Percentiles rank a stretch among this genome's conserved stretches.
Evolutionary conservation across 1,139 yeast species (phyloP).

Genomic region (Arxiozyma telluris): DNA sequence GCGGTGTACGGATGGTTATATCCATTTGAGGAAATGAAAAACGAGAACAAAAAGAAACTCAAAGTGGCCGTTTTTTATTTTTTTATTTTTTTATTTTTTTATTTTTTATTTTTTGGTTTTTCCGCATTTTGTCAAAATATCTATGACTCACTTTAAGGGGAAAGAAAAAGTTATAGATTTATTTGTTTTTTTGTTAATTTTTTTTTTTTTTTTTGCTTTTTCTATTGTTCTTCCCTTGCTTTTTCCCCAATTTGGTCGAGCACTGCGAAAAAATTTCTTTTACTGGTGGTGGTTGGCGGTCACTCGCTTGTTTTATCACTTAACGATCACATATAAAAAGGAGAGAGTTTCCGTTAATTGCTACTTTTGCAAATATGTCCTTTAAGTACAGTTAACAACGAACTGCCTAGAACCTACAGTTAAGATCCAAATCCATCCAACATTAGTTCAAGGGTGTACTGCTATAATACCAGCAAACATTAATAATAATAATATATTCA

Average conservation of each 20-base stretch:
- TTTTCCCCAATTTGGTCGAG: neutral
- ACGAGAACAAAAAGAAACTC: neutral
- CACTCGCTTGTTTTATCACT: constrained; percentile 14
- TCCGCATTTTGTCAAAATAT: neutral
- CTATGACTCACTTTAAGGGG: neutral
- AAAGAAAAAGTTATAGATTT: no score
- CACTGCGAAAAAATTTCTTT: neutral
- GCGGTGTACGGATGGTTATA: no score
- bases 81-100: no score
- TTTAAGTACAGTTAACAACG: constrained; percentile 27
- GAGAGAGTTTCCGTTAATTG: constrained; percentile 2
- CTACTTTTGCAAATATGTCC: constrained; percentile 9
- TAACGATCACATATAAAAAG: constrained; percentile 8
- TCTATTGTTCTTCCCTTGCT: neutral
- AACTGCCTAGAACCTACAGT: constrained; percentile 3
- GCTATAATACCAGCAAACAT: no score
- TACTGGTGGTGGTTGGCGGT: neutral
- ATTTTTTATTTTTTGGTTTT: no score
- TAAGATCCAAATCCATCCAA: no score
- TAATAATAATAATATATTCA: constrained; percentile 1
- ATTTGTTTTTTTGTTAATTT: no score
- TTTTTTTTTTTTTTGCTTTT: no score
- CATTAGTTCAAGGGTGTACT: no score
- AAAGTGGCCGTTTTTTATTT: no score
- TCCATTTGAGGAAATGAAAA: neutral